phyloP scores from a whole-genome alignment of 495 filamentous ascomycete species.

The Halenospora varia region DNA sequence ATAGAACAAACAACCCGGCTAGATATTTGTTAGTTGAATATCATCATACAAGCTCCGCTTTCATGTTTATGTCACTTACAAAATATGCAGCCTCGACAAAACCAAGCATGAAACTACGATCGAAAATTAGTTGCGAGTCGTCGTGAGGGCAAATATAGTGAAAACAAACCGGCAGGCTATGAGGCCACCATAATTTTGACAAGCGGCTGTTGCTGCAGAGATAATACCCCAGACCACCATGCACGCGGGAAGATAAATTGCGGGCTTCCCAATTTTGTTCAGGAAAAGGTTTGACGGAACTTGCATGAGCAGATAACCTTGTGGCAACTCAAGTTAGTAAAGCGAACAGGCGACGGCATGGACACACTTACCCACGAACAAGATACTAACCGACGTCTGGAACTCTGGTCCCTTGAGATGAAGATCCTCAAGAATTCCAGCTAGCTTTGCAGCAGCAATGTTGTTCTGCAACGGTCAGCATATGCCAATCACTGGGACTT shows the following conservation, averaged over 20 bases:
- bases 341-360: background rate
- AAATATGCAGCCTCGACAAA: conserved; percentile 53
- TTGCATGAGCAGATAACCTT: conserved; percentile 26
- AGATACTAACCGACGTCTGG: conserved; percentile 32
- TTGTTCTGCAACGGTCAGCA: conserved; percentile 32
- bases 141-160: too few species aligned
- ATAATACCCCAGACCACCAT: conserved; percentile 76
- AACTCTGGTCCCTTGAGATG: conserved; percentile 40
- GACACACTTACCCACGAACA: conserved; percentile 2
- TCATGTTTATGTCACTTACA: too few species aligned
- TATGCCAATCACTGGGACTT: background rate
- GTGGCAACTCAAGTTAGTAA: background rate
- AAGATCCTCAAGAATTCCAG: conserved; percentile 44
- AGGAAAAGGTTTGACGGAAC: conserved; percentile 58
- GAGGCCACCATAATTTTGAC: conserved; percentile 55
- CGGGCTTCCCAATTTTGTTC: conserved; percentile 55
- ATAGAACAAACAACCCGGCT: conserved; percentile 38
- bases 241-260: conserved; percentile 57
- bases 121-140: too few species aligned
- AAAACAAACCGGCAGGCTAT: too few species aligned
- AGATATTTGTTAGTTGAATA: conserved; percentile 32
- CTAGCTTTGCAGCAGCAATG: conserved; percentile 48
- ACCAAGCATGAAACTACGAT: conserved; percentile 72
- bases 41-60: too few species aligned
- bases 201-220: conserved; percentile 56